Evolutionary conservation across 805 yeast genomes (phyloP), one percentile per base, ranked within the genome.

Genomic region (Naumovozyma dairenensis): DNA sequence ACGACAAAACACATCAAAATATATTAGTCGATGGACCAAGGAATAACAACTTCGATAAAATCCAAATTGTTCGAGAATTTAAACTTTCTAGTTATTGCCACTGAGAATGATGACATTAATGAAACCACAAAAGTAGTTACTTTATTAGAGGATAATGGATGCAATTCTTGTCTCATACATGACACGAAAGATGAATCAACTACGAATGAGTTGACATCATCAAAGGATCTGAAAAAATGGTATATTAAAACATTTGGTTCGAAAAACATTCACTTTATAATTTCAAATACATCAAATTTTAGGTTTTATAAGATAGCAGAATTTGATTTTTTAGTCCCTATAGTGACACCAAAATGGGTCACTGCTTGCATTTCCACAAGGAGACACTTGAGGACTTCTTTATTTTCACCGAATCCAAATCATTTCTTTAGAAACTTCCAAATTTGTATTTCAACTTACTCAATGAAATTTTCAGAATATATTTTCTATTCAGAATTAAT

Each of bases 341-440:
- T 55, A 4, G 57, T 54, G 0, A 36, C 34, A 2, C 42, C 45
- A n/a, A 35, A 39, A 5, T 57, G 62, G 62, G 38, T 55, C 12
- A 13, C 33, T 15, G 42, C 38, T 13, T 44, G 55, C 24, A 34
- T 51, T 4, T 21, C 36, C 5, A 40, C 43, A 6, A 41, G 39
- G 6, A 48, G 47, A 27, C 44, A 45, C n/a, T 33, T 45, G 18
- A 45, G 52, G 31, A 48, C 59, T 2, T 32, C 44, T 6, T 32
- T 38, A 2, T 86, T 70, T 53, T 74, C 83, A 12, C 93, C 96
- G 0, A 80, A 80, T 48, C 80, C 83, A 6, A 62, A 62, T 19
- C 74, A 70, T 38, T 70, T 82, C 40, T 63, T 89, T 50, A 75
- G 74, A 39, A 69, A 72, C 33, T 69, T 73, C 13, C 71, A 72